Evolutionary conservation across 1,284 basidiomycete species (phyloP), one percentile per base, ranked within the genome.

Genomic region (Omphalotus olearius): DNA sequence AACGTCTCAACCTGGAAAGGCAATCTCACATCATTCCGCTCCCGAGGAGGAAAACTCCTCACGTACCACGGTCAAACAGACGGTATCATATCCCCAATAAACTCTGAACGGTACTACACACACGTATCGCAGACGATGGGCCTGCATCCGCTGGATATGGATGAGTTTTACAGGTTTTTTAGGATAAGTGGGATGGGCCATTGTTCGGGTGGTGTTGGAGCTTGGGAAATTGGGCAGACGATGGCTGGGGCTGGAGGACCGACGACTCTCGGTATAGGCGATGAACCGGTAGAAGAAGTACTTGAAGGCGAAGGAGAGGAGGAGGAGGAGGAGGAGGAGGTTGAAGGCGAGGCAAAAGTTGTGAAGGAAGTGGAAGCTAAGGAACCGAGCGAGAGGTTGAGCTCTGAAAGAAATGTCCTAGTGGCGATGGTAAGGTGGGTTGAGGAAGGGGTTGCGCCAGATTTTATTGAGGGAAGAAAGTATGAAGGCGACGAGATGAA

Each of bases 101-200:
- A 52, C 39, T 46, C 44, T 20, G 50, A 61, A 41, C 49, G 58
- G 43, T 40, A 57, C 13, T 58, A 59, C 33, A 35, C 52, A 4
- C 57, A 51, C 40, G 52, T 58, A 7, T 47, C 55, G 6, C 10
- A 46, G 10, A 56, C 58, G 14, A 56, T 61, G 47, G 45, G 42
- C 4, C n/a, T 52, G 38, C 50, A 41, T 6, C 43, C 45, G 7
- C 23, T 39, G 3, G 23, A 37, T 9, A 40, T 56, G 16, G 54
- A 58, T 44, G 20, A 40, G 3, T 58, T 58, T 36, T 58, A 56
- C 47, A 48, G 54, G 1, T 51, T 57, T 43, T 57, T 57, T 43
- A 38, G 46, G 20, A 51, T 58, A 7, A 47, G 49, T 13, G 57
- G 57, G 11, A 52, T 54, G 51, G 51, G 33, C 2, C 59, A 60